Evolutionary conservation across 352 stramenopile species (phyloP).

Genomic region (Pilasporangium apinafurcum): DNA sequence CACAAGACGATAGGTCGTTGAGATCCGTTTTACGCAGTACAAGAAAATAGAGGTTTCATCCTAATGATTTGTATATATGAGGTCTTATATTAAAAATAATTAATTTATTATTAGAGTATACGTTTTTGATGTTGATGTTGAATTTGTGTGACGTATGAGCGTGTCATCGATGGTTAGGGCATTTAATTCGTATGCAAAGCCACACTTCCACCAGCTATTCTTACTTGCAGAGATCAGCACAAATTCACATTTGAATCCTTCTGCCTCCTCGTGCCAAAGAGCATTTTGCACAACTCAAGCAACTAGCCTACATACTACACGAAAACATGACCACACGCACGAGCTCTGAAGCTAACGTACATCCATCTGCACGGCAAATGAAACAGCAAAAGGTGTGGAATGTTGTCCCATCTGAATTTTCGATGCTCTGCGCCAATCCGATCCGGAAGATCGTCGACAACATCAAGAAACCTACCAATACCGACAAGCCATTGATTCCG

Average conservation of each 20-base stretch:
- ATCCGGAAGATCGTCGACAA: constrained; percentile 95
- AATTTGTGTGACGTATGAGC: not conserved
- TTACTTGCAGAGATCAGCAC: too few species aligned
- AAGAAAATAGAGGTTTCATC: too few species aligned
- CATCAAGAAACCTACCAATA: constrained; percentile 87
- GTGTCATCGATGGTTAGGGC: too few species aligned
- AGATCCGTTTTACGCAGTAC: too few species aligned
- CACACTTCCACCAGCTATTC: not conserved
- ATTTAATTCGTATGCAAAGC: not conserved
- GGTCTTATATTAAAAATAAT: too few species aligned
- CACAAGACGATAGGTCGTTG: too few species aligned
- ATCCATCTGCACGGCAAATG: constrained; percentile 18
- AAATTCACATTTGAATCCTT: too few species aligned
- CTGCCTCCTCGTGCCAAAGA: too few species aligned
- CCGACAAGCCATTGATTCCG: constrained; percentile 89
- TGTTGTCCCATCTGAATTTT: constrained; percentile 62
- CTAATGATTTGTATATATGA: too few species aligned
- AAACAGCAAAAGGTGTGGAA: constrained; percentile 58
- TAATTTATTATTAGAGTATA: too few species aligned
- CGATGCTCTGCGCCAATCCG: constrained; percentile 80
- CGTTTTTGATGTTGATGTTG: not conserved
- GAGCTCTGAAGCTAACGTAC: constrained; percentile 17
- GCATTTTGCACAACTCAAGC: not conserved
- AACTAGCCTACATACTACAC: too few species aligned
- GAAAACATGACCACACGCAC: constrained; percentile 43